phyloP scores from a whole-genome alignment of 495 filamentous ascomycete genomes.

The Hypomontagnella submonticulosa region DNA sequence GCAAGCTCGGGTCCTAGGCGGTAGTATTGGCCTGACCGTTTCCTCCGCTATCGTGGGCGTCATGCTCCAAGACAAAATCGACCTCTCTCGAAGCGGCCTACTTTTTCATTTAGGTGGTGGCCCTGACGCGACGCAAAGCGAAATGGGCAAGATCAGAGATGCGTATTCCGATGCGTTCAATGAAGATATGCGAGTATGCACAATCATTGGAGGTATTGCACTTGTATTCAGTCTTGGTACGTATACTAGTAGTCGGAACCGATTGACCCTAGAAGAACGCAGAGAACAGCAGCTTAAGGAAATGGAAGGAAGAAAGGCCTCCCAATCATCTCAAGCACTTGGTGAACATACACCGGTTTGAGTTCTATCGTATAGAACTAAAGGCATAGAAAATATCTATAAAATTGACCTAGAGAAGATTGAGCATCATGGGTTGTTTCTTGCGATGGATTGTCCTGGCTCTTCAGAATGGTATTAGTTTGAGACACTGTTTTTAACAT shows the following conservation, averaged over 20 bases:
- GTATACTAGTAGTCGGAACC: constrained; percentile 38
- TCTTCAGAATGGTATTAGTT: background rate
- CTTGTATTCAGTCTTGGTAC: constrained; percentile 47
- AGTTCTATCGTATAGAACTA: background rate
- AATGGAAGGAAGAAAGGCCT: constrained; percentile 10
- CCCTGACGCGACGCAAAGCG: constrained; percentile 7
- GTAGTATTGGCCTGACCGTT: constrained; percentile 63
- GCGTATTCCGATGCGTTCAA: constrained; percentile 54
- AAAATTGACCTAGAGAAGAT: no score
- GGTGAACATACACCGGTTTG: background rate
- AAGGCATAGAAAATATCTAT: no score
- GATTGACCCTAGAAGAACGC: constrained; percentile 38
- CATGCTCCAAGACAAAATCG: constrained; percentile 37
- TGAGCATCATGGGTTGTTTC: no score
- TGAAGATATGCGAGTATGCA: constrained; percentile 54
- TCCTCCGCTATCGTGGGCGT: constrained; percentile 58
- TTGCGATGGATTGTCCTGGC: no score
- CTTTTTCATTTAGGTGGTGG: constrained; percentile 38
- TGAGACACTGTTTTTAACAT: background rate
- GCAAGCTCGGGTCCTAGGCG: constrained; percentile 63
- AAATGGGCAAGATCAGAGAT: constrained; percentile 35
- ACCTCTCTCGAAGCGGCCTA: constrained; percentile 34
- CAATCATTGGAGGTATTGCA: constrained; percentile 48
- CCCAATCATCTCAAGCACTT: constrained; percentile 7
- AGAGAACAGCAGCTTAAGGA: constrained; percentile 36